phyloP scores from a whole-genome alignment of 2,329 filamentous ascomycete genomes.

The Microcera coccophila region DNA sequence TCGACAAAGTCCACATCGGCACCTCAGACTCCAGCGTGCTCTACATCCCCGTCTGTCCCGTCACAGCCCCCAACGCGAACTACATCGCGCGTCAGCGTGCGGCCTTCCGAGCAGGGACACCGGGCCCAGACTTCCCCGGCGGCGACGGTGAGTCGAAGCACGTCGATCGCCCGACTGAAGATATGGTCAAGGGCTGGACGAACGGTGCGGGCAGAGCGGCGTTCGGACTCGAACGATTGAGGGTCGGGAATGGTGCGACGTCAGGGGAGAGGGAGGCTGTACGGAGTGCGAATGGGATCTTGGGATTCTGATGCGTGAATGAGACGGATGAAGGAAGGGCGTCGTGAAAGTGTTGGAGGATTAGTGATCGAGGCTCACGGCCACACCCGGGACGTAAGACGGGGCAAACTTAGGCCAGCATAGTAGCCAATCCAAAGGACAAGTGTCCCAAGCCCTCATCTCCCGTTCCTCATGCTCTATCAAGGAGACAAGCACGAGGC shows the following conservation, averaged over 20 bases:
- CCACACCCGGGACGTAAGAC: too few species aligned
- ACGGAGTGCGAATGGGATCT: slow-evolving; percentile 39
- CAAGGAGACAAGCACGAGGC: too few species aligned
- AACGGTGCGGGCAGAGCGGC: slow-evolving; percentile 36
- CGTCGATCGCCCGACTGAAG: slow-evolving; percentile 42
- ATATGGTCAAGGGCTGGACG: slow-evolving; percentile 33
- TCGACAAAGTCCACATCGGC: slow-evolving; percentile 74
- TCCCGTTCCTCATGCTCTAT: too few species aligned
- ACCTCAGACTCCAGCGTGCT: slow-evolving; percentile 73
- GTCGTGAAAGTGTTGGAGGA: too few species aligned
- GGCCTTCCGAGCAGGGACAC: slow-evolving; percentile 65
- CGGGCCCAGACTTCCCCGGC: slow-evolving; percentile 67
- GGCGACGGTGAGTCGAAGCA: slow-evolving; percentile 63
- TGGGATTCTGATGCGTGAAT: slow-evolving; percentile 37
- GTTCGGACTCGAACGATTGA: slow-evolving; percentile 44
- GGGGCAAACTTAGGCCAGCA: too few species aligned
- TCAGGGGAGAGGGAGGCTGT: slow-evolving; percentile 37
- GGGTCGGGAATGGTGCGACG: slow-evolving; percentile 21
- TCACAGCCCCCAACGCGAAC: slow-evolving; percentile 68
- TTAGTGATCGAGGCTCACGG: too few species aligned
- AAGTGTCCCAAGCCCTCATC: too few species aligned
- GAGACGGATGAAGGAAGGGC: neutral
- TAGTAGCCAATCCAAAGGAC: too few species aligned
- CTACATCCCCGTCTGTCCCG: slow-evolving; percentile 83
- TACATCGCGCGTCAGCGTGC: slow-evolving; percentile 68